Base-by-base conservation (phyloP, 192 early-diverging fungal species). In the Coemansia erecta region DNA sequence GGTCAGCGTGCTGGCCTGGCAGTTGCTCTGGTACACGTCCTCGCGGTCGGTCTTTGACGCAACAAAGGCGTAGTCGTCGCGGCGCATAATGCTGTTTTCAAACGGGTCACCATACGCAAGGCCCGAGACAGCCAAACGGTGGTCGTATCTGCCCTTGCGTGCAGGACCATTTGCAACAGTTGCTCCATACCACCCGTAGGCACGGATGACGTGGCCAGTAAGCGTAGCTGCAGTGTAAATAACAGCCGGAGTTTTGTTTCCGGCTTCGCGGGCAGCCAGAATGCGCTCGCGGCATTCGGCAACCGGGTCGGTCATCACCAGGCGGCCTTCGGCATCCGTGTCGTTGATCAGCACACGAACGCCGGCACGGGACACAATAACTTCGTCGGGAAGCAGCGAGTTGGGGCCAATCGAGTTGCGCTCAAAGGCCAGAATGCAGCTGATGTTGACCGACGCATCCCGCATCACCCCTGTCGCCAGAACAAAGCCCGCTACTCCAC, bases 321-420 rank as follows among this genome's bases (percentile, higher is more conserved):
- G 87, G 17, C 93, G 86, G 31, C 93, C 93, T 72, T 95, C 93
- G 39, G 92, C 93, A 68, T 95, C 93, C 1, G 93, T 94, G 76
- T 94, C 91, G 55, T 85, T 86, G 59, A 92, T 85, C 50, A 90
- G 66, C 6, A 92, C 89, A 23, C 92, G 83, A 23, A 82, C 83
- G 9, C 93, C 92, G 28, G 84, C 85, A 13, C 93, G 85, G 19
- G 89, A 87, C 52, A 83, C 77, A 23, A 95, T 71, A 17, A 95
- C 80, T 59, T 95, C 92, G 67, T 95, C 93, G 56, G 83, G 85
- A 19, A 93, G 87, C 72, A 90, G 90, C 35, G 85, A 70, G 64
- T 91, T 88, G 21, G 90, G 83, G 3, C 92, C 92, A 56, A 91
- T 82, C 33, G 85, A 86, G 79, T 93, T 95, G 66, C 90, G 85